Percentiles rank a stretch among this genome's conserved stretches.
phyloP scores from a whole-genome alignment of 169 alveolate genomes.

The Cryptosporidium ryanae region DNA sequence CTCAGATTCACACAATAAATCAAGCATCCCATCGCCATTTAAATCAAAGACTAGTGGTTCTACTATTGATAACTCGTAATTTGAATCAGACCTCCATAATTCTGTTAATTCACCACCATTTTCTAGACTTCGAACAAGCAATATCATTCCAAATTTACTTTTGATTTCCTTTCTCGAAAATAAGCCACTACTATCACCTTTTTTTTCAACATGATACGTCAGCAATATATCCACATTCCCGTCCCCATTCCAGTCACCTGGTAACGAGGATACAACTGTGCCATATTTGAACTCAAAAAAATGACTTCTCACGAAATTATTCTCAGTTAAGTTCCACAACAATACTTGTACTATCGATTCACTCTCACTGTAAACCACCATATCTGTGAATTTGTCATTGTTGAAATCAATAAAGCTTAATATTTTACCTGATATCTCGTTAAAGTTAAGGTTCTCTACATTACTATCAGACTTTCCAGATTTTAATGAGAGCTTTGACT shows the following conservation, averaged over 20 bases:
- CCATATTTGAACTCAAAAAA: slow-evolving; percentile 5
- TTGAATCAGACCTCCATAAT: slow-evolving; percentile 14
- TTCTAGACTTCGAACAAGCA: slow-evolving; percentile 19
- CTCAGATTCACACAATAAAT: slow-evolving; percentile 74
- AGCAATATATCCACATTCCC: slow-evolving; percentile 35
- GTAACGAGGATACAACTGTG: slow-evolving; percentile 2
- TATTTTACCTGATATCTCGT: slow-evolving; percentile 34
- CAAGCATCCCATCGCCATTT: slow-evolving; percentile 86
- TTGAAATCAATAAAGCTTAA: slow-evolving; percentile 52
- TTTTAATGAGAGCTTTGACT: slow-evolving; percentile 17
- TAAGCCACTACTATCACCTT: background rate
- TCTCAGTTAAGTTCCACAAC: slow-evolving; percentile 34
- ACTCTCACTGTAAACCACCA: slow-evolving; percentile 8
- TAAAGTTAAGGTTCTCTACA: background rate
- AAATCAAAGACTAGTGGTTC: slow-evolving; percentile 85
- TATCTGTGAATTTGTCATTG: slow-evolving; percentile 47
- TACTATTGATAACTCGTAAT: slow-evolving; percentile 78
- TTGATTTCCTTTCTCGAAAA: background rate
- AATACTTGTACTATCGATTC: slow-evolving; percentile 10
- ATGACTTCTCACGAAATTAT: slow-evolving; percentile 21
- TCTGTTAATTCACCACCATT: slow-evolving; percentile 14
- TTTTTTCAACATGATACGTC: slow-evolving; percentile 23
- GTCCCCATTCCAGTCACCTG: slow-evolving; percentile 63
- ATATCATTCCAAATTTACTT: background rate
- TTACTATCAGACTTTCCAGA: background rate